A percentile compares a stretch with the other conserved stretches of the same genome.
These are phyloP conservation scores for Nematodospora anomalae DNA, from an alignment of 1,139 yeast species.

Conservation along the genomic window DNA sequence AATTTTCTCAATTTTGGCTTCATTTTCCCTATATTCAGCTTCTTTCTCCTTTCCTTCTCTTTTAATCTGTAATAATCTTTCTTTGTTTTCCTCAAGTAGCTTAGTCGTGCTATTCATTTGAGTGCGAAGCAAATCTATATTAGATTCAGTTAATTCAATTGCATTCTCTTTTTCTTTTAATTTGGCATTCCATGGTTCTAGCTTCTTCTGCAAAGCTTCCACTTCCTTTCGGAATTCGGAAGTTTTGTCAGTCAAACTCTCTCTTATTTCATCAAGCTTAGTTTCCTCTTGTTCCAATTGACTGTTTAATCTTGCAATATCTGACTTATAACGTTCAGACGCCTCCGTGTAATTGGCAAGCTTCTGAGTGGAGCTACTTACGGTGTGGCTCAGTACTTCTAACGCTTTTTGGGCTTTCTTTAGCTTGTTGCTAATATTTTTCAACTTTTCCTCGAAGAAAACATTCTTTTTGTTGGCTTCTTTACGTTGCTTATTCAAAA, in stretches of 20 bases:
- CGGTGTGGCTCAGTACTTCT: constrained; percentile 33
- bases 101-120: constrained; percentile 45
- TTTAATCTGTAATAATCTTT: constrained; percentile 48
- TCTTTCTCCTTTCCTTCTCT: constrained; percentile 57
- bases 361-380: constrained; percentile 48
- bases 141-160: constrained; percentile 63
- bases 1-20: constrained; percentile 49
- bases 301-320: constrained; percentile 45
- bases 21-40: constrained; percentile 39
- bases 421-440: constrained; percentile 58
- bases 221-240: constrained; percentile 62
- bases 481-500: constrained; percentile 19
- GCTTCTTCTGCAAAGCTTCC: constrained; percentile 57
- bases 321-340: constrained; percentile 37
- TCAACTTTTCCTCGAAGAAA: constrained; percentile 71
- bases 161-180: constrained; percentile 66
- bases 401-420: constrained; percentile 60
- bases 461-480: constrained; percentile 54
- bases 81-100: constrained; percentile 49
- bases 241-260: constrained; percentile 71
- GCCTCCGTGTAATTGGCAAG: constrained; percentile 47
- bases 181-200: constrained; percentile 84
- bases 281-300: constrained; percentile 54
- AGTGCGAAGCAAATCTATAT: constrained; percentile 58
- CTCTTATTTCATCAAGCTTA: constrained; percentile 61